Percentiles rank a stretch among this genome's conserved stretches.
Evolutionary conservation across 2,329 filamentous ascomycete species (phyloP).

Genomic region (Clonostachys chloroleuca): DNA sequence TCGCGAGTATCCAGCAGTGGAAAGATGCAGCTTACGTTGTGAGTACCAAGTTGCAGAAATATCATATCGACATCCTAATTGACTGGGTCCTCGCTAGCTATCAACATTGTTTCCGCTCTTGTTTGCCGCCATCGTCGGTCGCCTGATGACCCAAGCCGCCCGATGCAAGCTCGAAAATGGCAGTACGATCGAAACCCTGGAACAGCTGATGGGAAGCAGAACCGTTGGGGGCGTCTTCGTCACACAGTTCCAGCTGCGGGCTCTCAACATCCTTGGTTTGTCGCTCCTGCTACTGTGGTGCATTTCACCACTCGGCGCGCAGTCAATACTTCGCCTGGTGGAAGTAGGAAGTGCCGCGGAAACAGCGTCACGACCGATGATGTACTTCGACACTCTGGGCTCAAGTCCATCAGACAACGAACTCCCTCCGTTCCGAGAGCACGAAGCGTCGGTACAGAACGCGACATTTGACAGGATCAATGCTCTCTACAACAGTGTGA

Average conservation of each 20-base stretch:
- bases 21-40: too few species aligned
- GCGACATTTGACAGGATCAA: too few species aligned
- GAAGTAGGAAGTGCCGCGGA: background rate
- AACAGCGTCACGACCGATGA: background rate
- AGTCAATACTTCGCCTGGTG: background rate
- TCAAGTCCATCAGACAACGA: background rate
- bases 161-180: constrained; percentile 7
- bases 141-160: constrained; percentile 3
- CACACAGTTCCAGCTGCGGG: constrained; percentile 2
- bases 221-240: constrained; percentile 4
- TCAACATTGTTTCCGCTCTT: background rate
- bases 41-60: too few species aligned
- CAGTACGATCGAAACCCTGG: background rate
- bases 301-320: background rate
- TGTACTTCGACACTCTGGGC: background rate
- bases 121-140: constrained; percentile 6
- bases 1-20: too few species aligned
- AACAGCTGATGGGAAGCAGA: constrained; percentile 7
- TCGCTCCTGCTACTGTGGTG: background rate
- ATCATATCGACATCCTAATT: too few species aligned
- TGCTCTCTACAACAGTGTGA: background rate
- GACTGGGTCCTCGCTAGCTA: too few species aligned
- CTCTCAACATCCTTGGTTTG: background rate
- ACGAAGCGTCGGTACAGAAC: too few species aligned
- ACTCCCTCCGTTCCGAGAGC: too few species aligned